These are phyloP conservation scores for Scheffersomyces ergatensis DNA, from an alignment of 805 yeast genomes.

Conservation along the genomic window DNA sequence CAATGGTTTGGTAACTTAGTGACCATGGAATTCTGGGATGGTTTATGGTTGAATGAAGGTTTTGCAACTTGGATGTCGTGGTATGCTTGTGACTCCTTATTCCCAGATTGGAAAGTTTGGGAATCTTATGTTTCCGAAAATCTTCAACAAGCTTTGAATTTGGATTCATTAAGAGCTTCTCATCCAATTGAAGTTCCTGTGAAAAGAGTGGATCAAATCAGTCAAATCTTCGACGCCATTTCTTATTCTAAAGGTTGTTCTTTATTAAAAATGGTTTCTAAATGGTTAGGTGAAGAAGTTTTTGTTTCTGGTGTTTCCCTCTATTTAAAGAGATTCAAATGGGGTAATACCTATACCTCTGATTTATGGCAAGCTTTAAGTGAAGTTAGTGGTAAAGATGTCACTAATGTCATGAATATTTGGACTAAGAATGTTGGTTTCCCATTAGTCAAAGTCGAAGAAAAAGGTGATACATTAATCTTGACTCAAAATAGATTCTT, in stretches of 20 bases:
- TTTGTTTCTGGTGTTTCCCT: constrained; percentile 78
- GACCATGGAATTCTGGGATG: constrained; percentile 93
- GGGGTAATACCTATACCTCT: constrained; percentile 73
- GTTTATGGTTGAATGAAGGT: constrained; percentile 85
- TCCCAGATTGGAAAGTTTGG: constrained; percentile 88
- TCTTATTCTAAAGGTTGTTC: constrained; percentile 83
- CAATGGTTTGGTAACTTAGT: constrained; percentile 92
- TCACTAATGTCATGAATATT: constrained; percentile 67
- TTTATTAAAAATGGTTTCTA: constrained; percentile 73
- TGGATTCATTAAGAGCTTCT: constrained; percentile 79
- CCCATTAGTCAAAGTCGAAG: constrained; percentile 69
- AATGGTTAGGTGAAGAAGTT: constrained; percentile 74
- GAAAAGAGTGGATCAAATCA: constrained; percentile 71
- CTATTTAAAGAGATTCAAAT: constrained; percentile 72
- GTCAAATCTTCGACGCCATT: constrained; percentile 82
- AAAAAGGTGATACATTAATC: constrained; percentile 46
- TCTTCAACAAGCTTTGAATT: constrained; percentile 68
- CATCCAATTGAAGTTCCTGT: constrained; percentile 88
- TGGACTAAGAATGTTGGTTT: constrained; percentile 82
- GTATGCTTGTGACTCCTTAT: constrained; percentile 73
- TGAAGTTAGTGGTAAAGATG: constrained; percentile 71
- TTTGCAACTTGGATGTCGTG: constrained; percentile 92
- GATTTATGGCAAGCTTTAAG: constrained; percentile 76
- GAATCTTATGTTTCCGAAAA: constrained; percentile 77
- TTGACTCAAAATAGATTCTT: constrained; percentile 73